Base-by-base conservation (phyloP, 352 stramenopile species). In the Pythium coloratum region DNA sequence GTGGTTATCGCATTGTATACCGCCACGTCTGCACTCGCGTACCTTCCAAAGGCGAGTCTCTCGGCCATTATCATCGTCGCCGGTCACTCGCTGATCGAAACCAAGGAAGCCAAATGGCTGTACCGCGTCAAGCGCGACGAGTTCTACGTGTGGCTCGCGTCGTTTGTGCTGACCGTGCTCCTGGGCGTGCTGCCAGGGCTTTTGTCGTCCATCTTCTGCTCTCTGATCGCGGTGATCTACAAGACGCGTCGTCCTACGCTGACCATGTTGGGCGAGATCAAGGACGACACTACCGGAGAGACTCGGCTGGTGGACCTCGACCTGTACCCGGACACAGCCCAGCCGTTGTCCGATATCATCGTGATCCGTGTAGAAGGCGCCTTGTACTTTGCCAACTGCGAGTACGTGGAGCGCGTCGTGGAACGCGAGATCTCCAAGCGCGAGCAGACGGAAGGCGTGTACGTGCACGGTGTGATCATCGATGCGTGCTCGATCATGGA, bases 51-150 rank as follows among this genome's bases (percentile, higher is more conserved):
- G 66, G 75, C 81, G n/a, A 94, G 80, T 64, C 69, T 97, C 6
- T 81, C 86, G 12, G 76, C 86, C 3, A 96, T 98, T 63, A 94
- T 98, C 46, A 92, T 98, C 69, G 91, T 94, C 16, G 86, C 86
- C 1, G 90, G 97, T 34, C 76, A 96, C 36, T 90, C 84, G 62
- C 70, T 98, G 53, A 80, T 98, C 33, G 90, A 97, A 59, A 91
- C 86, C 64, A 73, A 76, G 18, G 90, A 96, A 62, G 89, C 89
- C 30, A 87, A 87, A 54, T 87, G 88, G 68, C 77, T 97, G 4
- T 98, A 83, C 40, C 74, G 76, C 2, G 78, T 85, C 42, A 86
- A 86, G 58, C 77, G 78, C 6, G 80, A 88, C 47, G 80, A 88
- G 57, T 88, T 88, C 51, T 84, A 78, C 64, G 77, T 88, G 1